These are phyloP conservation scores for Diplodia scrobiculata DNA, from an alignment of 2,329 filamentous ascomycete genomes.

Conservation along the genomic window DNA sequence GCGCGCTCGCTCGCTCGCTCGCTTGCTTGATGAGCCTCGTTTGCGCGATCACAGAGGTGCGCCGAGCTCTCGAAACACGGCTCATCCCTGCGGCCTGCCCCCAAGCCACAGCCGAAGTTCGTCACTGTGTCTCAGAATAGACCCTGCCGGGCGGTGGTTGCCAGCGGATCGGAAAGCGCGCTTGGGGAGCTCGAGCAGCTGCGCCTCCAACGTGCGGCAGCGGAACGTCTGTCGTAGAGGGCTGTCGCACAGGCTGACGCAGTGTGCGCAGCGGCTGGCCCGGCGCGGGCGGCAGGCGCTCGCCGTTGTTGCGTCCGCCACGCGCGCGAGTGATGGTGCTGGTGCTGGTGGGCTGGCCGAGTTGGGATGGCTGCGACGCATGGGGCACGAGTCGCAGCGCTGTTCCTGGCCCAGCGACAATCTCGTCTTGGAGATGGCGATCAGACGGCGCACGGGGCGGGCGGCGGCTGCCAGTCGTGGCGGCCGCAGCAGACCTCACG, in stretches of 20 bases:
- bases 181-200: constrained; percentile 1
- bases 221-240: not conserved
- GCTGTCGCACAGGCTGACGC: constrained; percentile 13
- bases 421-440: constrained; percentile 24
- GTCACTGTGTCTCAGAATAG: constrained; percentile 25
- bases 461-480: not conserved
- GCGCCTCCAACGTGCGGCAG: not conserved
- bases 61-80: constrained; percentile 23
- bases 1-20: not conserved
- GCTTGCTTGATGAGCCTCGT: constrained; percentile 16
- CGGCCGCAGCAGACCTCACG: not conserved
- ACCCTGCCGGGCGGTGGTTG: constrained; percentile 1
- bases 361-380: constrained; percentile 7
- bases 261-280: not conserved
- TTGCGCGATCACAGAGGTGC: constrained; percentile 2
- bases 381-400: constrained; percentile 12
- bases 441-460: constrained; percentile 7
- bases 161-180: constrained; percentile 13
- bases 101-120: constrained; percentile 23
- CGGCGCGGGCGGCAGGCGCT: not conserved
- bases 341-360: not conserved
- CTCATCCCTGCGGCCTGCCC: not conserved
- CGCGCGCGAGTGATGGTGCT: not conserved
- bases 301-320: not conserved
- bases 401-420: constrained; percentile 15